Evolutionary conservation across 257 asterid species (phyloP).

Genomic region (Scutellaria minor): DNA sequence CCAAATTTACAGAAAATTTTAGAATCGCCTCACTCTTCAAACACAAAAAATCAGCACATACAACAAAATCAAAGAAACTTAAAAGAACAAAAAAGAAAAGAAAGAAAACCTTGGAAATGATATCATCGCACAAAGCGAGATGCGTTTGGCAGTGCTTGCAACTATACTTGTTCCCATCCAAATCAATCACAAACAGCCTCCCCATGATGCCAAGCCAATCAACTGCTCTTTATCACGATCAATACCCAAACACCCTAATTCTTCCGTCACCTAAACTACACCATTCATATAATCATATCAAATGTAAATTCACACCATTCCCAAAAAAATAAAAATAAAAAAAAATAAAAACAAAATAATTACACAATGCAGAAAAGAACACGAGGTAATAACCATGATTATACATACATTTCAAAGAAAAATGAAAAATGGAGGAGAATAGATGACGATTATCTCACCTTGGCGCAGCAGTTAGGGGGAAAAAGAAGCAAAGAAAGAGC

Average conservation of each 20-base stretch:
- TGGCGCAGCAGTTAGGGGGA: slow-evolving; percentile 30
- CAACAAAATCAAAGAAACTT: not conserved
- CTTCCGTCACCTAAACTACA: slow-evolving; percentile 32
- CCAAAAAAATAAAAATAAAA: not conserved
- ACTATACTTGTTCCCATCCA: slow-evolving; percentile 65
- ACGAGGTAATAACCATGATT: not conserved
- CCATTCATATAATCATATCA: not conserved
- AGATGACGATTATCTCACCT: slow-evolving; percentile 43
- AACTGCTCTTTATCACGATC: slow-evolving; percentile 19
- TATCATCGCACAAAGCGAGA: slow-evolving; percentile 60
- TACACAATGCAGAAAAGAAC: slow-evolving; percentile 28
- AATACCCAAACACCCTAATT: slow-evolving; percentile 27
- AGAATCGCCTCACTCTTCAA: slow-evolving; percentile 16
- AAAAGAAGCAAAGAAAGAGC: slow-evolving; percentile 17
- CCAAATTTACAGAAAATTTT: slow-evolving; percentile 21
- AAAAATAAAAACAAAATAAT: not conserved
- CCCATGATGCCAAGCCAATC: slow-evolving; percentile 56
- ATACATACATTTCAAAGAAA: slow-evolving; percentile 9
- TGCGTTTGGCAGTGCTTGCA: slow-evolving; percentile 82
- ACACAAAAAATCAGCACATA: not conserved
- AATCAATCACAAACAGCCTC: slow-evolving; percentile 56
- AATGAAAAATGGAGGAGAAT: not conserved
- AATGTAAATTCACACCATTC: not conserved
- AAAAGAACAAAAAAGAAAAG: not conserved
- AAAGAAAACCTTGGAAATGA: slow-evolving; percentile 67